phyloP scores from a whole-genome alignment of 1,284 basidiomycete genomes.

The Phellopilus nigrolimitatus region DNA sequence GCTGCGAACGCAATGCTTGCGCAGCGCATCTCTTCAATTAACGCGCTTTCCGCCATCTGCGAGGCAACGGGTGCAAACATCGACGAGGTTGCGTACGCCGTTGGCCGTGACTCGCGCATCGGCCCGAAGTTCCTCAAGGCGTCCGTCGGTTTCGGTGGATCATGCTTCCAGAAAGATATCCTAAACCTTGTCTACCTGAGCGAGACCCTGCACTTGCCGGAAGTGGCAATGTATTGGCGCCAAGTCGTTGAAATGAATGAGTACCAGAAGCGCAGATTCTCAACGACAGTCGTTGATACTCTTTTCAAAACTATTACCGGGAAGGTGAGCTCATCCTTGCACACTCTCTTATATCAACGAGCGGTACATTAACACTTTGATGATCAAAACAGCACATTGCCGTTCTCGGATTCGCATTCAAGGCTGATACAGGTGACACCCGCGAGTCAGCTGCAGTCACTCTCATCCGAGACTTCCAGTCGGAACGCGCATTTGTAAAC shows the following conservation, averaged over 20 bases:
- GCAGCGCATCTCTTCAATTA: constrained; percentile 96
- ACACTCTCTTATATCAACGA: constrained; percentile 8
- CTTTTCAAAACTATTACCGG: constrained; percentile 97
- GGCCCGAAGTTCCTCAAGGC: constrained; percentile 96
- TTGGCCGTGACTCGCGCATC: constrained; percentile 90
- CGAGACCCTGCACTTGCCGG: constrained; percentile 90
- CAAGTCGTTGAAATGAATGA: constrained; percentile 96
- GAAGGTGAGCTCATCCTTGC: constrained; percentile 56
- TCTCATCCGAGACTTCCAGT: constrained; percentile 89
- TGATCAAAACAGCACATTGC: constrained; percentile 74
- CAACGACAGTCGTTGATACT: constrained; percentile 87
- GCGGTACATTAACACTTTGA: not conserved
- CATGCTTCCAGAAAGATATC: constrained; percentile 99
- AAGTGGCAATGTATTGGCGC: constrained; percentile 98
- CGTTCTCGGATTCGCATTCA: constrained; percentile 94
- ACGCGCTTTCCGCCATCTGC: constrained; percentile 97
- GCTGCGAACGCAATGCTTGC: constrained; percentile 99
- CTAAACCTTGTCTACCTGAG: constrained; percentile 97
- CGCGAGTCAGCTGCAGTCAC: constrained; percentile 97
- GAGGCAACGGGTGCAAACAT: constrained; percentile 99
- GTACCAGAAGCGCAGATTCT: constrained; percentile 90
- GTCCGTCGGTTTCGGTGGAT: constrained; percentile 95
- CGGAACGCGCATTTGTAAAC: constrained; percentile 82
- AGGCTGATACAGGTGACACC: constrained; percentile 95
- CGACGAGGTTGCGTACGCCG: constrained; percentile 93